phyloP scores from a whole-genome alignment of 2,329 filamentous ascomycete genomes.

The Claviceps paspali region DNA sequence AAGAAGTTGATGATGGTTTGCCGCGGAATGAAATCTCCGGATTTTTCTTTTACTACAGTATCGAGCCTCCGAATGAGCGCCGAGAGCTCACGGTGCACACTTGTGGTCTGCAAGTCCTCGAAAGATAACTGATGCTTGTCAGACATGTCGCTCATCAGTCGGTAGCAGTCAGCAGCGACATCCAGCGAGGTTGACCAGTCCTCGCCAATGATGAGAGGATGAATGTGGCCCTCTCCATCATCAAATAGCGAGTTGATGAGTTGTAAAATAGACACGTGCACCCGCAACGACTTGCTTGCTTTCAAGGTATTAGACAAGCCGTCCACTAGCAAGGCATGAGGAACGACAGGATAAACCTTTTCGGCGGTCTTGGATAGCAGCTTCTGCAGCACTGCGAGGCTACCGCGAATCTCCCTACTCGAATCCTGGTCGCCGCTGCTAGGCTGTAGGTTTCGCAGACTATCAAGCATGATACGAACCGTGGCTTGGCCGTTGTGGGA shows the following conservation, averaged over 20 bases:
- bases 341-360: constrained; percentile 44
- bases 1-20: constrained; percentile 55
- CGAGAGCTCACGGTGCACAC: constrained; percentile 27
- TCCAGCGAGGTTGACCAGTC: constrained; percentile 49
- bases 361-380: constrained; percentile 43
- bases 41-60: constrained; percentile 26
- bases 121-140: constrained; percentile 11
- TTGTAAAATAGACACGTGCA: constrained; percentile 31
- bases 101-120: constrained; percentile 19
- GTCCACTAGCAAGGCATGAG: constrained; percentile 42
- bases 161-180: constrained; percentile 40
- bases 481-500: constrained; percentile 61
- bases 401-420: constrained; percentile 43
- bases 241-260: constrained; percentile 41
- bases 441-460: constrained; percentile 34
- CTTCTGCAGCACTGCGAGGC: constrained; percentile 47
- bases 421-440: constrained; percentile 34
- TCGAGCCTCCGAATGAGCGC: constrained; percentile 35
- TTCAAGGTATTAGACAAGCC: constrained; percentile 37
- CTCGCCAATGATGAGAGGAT: constrained; percentile 44
- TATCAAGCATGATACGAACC: constrained; percentile 48
- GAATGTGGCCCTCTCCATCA: constrained; percentile 35
- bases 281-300: constrained; percentile 27
- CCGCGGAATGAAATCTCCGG: constrained; percentile 43
- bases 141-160: constrained; percentile 12